Evolutionary conservation across 1,139 yeast genomes (phyloP).

Genomic region (Sugiyamaella paludigena): DNA sequence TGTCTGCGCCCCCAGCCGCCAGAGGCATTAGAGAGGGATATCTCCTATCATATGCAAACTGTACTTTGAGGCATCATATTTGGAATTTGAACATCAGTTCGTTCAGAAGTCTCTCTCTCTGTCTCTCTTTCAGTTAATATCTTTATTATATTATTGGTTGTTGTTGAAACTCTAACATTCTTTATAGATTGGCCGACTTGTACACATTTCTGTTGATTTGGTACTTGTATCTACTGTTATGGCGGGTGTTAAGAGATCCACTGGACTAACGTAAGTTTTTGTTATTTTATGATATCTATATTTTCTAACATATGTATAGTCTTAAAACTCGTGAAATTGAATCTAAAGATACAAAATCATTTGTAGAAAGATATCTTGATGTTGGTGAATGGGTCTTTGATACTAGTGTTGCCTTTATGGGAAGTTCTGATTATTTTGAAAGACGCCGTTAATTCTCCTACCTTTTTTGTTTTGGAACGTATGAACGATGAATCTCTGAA

Average conservation of each 20-base stretch:
- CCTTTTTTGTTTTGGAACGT: neutral
- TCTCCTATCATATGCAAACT: no score
- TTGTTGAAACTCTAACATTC: neutral
- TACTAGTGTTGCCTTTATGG: conserved; percentile 66
- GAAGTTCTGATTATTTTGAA: conserved; percentile 70
- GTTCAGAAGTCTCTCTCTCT: no score
- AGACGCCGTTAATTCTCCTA: conserved; percentile 41
- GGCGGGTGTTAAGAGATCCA: conserved; percentile 85
- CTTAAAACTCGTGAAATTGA: conserved; percentile 40
- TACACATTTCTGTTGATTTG: conserved; percentile 72
- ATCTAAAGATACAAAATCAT: conserved; percentile 53
- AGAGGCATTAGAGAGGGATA: neutral
- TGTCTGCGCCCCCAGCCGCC: no score
- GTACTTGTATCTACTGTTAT: conserved; percentile 75
- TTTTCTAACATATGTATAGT: conserved; percentile 15
- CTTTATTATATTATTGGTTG: no score
- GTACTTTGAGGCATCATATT: no score
- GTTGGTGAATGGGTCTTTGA: conserved; percentile 86
- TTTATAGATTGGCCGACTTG: conserved; percentile 35
- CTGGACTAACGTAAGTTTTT: conserved; percentile 64
- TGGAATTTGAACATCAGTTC: no score
- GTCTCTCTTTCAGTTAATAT: no score
- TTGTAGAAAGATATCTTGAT: conserved; percentile 66
- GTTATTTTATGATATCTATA: neutral
- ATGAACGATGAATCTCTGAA: neutral